Evolutionary conservation across 2,329 filamentous ascomycete species (phyloP).

Genomic region (Penicillium glabrum): DNA sequence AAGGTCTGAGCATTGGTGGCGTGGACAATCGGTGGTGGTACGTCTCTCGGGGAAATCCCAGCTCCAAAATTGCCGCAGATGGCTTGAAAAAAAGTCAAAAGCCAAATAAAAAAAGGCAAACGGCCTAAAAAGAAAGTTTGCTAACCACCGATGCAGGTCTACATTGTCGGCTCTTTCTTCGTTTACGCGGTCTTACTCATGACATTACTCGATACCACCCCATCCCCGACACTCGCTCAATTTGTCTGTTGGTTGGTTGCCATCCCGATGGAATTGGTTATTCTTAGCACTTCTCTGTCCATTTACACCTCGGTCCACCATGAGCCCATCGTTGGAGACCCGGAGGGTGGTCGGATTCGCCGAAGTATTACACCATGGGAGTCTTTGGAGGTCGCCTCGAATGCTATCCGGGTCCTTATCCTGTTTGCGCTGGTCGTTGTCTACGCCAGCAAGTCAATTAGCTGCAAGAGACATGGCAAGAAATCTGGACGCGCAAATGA

Average conservation of each 20-base stretch:
- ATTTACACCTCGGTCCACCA: constrained; percentile 69
- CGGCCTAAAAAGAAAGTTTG: neutral
- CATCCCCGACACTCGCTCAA: constrained; percentile 78
- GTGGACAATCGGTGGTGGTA: constrained; percentile 75
- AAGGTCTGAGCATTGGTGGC: constrained; percentile 73
- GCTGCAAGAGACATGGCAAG: constrained; percentile 42
- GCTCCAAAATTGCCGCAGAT: neutral
- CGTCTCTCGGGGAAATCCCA: constrained; percentile 34
- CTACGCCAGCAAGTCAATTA: constrained; percentile 54
- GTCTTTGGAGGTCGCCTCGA: constrained; percentile 51
- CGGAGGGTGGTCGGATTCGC: constrained; percentile 42
- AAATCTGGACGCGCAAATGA: constrained; percentile 36
- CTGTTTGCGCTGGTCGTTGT: constrained; percentile 61
- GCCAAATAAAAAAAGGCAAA: neutral
- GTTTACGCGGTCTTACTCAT: constrained; percentile 83
- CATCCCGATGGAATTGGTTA: constrained; percentile 68
- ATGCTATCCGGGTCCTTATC: constrained; percentile 67
- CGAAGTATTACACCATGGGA: constrained; percentile 45
- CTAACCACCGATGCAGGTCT: constrained; percentile 61
- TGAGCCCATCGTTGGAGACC: constrained; percentile 57
- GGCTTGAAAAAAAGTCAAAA: neutral
- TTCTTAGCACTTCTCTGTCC: constrained; percentile 68
- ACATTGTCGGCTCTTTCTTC: constrained; percentile 80
- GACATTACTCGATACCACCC: constrained; percentile 78
- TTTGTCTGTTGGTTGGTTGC: constrained; percentile 75